Base-by-base conservation (phyloP, 148 eudicot genomes). In the Nepenthes gracilis region DNA sequence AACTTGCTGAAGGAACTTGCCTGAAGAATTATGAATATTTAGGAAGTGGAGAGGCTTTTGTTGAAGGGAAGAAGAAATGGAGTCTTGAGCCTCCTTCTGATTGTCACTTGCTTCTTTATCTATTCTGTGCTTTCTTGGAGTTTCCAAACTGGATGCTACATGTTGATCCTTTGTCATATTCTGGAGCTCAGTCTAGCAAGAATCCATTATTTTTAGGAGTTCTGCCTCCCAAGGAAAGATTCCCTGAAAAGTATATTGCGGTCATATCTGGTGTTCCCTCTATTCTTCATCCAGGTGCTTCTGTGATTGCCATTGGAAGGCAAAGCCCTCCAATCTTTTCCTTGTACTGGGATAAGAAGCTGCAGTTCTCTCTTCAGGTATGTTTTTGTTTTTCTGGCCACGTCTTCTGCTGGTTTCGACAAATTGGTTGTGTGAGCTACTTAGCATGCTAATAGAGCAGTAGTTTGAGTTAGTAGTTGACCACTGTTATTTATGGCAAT, bases 121-220 rank as follows among this genome's bases (percentile, higher is more conserved):
- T 92, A 32, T 85, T 92, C 67, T 88, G 94, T 77, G 97, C 96
- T 48, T 88, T 92, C 72, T 52, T 92, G 74, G 96, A 92, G 75
- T 80, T 85, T 67, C 97, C 97, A 9, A 85, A 84, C 60, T 92
- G 96, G 97, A 77, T 85, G 96, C 82, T 92, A 63, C 96, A 88
- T 71, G 83, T 77, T 65, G 97, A 92, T 74, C 94, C 97, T 43
- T 70, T 93, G 51, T 72, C 88, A 35, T 86, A 85, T 75, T 87
- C 98, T 64, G 96, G 98, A 67, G 86, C 82, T 49, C 91, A 83
- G 59, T 81, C 94, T 12, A 85, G 94, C 94, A 92, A 88, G 72
- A 92, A 88, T 69, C 98, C 98, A 64, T 82, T 92, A 59, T 83
- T 92, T 62, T 64, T 86, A 64, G 98, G 98, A 58, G 69, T 79